Percentiles rank a stretch among this genome's conserved stretches.
phyloP scores from a whole-genome alignment of 345 rosid genomes.

The Salix arbutifolia region DNA sequence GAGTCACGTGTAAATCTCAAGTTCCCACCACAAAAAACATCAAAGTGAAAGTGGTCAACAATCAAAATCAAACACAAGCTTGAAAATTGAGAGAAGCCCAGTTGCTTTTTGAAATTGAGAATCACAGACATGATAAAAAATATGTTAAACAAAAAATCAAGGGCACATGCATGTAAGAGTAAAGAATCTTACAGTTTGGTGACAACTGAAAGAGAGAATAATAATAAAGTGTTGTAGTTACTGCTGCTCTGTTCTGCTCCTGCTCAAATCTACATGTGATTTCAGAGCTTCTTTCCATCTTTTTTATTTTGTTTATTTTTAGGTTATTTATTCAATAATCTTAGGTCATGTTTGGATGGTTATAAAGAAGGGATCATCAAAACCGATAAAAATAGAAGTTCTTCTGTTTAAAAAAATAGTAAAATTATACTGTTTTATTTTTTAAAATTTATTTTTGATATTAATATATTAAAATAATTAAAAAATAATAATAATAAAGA shows the following conservation, averaged over 20 bases:
- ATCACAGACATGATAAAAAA: not conserved
- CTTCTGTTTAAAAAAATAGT: no score
- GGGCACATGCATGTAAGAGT: not conserved
- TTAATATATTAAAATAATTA: no score
- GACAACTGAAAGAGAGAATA: no score
- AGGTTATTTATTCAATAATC: not conserved
- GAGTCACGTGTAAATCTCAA: not conserved
- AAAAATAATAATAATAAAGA: no score
- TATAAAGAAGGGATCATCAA: not conserved
- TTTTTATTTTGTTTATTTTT: not conserved
- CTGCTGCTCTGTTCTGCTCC: not conserved
- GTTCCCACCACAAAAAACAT: conserved; percentile 4
- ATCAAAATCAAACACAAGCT: not conserved
- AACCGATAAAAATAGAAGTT: no score
- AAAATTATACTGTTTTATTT: no score
- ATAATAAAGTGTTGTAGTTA: not conserved
- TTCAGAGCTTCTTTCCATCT: not conserved
- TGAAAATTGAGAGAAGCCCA: not conserved
- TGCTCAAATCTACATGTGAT: not conserved
- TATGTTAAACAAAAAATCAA: not conserved
- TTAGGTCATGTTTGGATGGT: not conserved
- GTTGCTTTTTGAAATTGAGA: not conserved
- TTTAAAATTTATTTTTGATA: no score
- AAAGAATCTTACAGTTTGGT: no score
- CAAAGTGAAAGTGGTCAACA: not conserved